These are phyloP conservation scores for Wickerhamomyces chaumierensis DNA, from an alignment of 805 yeast genomes.

Conservation along the genomic window DNA sequence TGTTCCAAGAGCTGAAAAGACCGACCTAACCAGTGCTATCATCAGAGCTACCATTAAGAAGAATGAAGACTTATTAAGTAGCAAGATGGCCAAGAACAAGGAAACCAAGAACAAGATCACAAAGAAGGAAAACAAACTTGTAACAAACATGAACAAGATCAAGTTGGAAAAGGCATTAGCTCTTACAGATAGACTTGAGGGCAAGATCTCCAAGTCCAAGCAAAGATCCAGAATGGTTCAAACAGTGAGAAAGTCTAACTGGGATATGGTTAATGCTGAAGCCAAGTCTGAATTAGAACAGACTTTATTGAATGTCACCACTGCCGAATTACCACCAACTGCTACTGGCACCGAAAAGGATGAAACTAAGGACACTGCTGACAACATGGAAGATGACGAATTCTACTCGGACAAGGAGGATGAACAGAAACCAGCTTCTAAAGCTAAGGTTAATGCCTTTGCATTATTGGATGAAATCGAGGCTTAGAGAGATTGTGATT, in stretches of 20 bases:
- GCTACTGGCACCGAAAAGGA: conserved; percentile 8
- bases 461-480: conserved; percentile 22
- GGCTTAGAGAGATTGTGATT: conserved; percentile 5
- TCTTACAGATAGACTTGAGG: conserved; percentile 42
- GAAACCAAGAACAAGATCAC: conserved; percentile 15
- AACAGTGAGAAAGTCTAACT: conserved; percentile 52
- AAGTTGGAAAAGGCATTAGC: conserved; percentile 38
- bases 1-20: conserved; percentile 47
- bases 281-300: conserved; percentile 21
- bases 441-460: conserved; percentile 16
- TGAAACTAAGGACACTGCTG: conserved; percentile 7
- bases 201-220: conserved; percentile 55
- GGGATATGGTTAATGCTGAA: conserved; percentile 56
- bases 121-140: conserved; percentile 20
- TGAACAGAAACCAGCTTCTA: background rate
- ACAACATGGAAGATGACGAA: conserved; percentile 13
- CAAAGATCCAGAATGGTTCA: conserved; percentile 54
- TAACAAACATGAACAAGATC: conserved; percentile 21
- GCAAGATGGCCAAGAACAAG: conserved; percentile 34
- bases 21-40: conserved; percentile 50
- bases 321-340: conserved; percentile 2
- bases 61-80: conserved; percentile 50
- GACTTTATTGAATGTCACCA: conserved; percentile 1
- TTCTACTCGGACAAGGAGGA: conserved; percentile 12
- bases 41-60: conserved; percentile 56